Evolutionary conservation across 352 stramenopile species (phyloP), one percentile per base, ranked within the genome.

Genomic region (Globisporangium spinosum): DNA sequence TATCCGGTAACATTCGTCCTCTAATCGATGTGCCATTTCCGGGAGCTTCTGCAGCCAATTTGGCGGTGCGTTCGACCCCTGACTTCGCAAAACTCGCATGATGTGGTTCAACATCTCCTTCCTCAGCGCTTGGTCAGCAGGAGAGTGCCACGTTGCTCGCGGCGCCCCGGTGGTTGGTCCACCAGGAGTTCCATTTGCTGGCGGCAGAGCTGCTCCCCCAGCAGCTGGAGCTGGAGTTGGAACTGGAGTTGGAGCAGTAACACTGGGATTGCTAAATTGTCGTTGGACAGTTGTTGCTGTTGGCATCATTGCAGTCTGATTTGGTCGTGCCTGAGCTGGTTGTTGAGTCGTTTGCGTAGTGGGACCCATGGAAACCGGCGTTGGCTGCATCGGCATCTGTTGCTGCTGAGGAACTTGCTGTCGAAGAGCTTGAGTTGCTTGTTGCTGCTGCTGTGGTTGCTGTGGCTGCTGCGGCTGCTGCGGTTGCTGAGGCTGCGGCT

Each of bases 41-140:
- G 97, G 97, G 22, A 99, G 81, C 70, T 98, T 98, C 66, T 98
- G 91, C 53, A 99, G 77, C 97, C 97, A 99, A 72, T 98, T 97
- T 27, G 94, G 79, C 3, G 95, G 92, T 5, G 97, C 95, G 78
- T 99, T 98, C 34, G 96, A 96, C 40, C 97, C 94, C 60, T 98
- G 91, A 59, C 96, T 95, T 69, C 98, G 89, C 43, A 99, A 83
- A 23, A 99, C 86, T 17, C 95, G 89, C 71, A 98, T 97, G 69
- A 98, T 99, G 43, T 95, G 84, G 70, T 88, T 90, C 56, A 94
- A 72, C 85, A 96, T 94, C 69, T 95, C 85, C 65, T 90, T 89
- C 15, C 86, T 77, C 47, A 94, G 70, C 32, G 82, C 75, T n/a
- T 93, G 77, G 43, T 94, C 87, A 4, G 84, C 85, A 35, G 77